Evolutionary conservation across 2,329 filamentous ascomycete species (phyloP), one percentile per base, ranked within the genome.

Genomic region (Arachnomyces sp.): DNA sequence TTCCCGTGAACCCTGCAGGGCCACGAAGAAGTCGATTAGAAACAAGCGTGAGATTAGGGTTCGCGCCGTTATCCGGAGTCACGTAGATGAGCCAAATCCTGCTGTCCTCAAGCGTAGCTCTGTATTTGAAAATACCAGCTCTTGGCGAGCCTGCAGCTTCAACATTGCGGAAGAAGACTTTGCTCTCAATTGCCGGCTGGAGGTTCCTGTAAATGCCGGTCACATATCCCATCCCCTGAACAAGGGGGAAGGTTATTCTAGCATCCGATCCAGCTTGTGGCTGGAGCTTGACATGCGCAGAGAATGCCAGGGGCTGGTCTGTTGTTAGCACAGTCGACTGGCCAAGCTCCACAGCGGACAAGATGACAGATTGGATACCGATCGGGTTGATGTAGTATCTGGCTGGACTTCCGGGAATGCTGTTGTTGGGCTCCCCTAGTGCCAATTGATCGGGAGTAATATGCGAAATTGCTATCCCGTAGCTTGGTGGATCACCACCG

Each of bases 141-240:
- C 81, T 79, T 17, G 76, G 74, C 2, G 70, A 61, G 4, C 66
- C 65, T n/a, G 65, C 67, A 29, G 65, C 65, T 3, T 65, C 65
- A 35, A 95, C 68, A 13, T 73, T 78, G 42, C 73, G 72, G 67
- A 90, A 93, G 44, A 81, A 82, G 2, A 92, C 74, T 1, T 78
- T 79, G 15, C 81, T 82, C 50, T 89, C 79, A 32, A 96, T 72
- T 3, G 81, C 56, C 0, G 90, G 90, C 6, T 77, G 80, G 0
- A 78, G 71, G 20, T 79, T 77, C 39, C 71, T 72, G 61, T 89
- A 96, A 13, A 83, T 61, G 0, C 73, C 89, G 3, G 89, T 95
- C 13, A 94, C 70, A 52, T 88, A 94, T 0, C 78, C 82, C 79
- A 93, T 92, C 8, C 92, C 92, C 56, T 96, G 90, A 0, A 94